Percentiles rank a stretch among this genome's conserved stretches.
phyloP scores from a whole-genome alignment of 2,329 filamentous ascomycete genomes.

The Trichoderma pleuroti region DNA sequence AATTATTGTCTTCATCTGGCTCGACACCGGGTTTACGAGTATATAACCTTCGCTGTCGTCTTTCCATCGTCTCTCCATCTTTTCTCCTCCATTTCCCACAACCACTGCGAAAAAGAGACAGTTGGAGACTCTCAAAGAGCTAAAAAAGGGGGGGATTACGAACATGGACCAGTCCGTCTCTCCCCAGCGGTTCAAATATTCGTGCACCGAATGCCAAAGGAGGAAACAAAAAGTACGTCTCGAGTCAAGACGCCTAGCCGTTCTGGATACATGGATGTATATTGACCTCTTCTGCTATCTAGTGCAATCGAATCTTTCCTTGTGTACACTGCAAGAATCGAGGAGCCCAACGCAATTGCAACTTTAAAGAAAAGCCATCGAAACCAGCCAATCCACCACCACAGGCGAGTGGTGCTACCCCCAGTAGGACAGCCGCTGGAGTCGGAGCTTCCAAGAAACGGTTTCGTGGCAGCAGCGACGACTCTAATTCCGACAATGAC shows the following conservation, averaged over 20 bases:
- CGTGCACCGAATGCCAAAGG: conserved; percentile 44
- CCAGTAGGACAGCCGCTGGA: background rate
- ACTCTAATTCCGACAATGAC: background rate
- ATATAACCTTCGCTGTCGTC: background rate
- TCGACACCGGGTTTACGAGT: background rate
- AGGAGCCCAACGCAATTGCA: conserved; percentile 30
- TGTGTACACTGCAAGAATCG: conserved; percentile 33
- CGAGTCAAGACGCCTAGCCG: background rate
- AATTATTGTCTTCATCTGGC: background rate
- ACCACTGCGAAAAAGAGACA: background rate
- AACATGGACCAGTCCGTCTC: background rate
- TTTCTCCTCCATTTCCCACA: background rate
- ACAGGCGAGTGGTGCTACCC: background rate
- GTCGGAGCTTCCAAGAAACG: background rate
- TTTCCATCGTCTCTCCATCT: background rate
- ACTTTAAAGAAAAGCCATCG: conserved; percentile 22
- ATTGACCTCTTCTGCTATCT: background rate
- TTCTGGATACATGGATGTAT: background rate
- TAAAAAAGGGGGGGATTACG: background rate
- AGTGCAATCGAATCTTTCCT: conserved; percentile 35
- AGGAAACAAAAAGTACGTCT: conserved; percentile 37
- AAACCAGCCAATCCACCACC: background rate
- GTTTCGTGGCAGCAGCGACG: background rate
- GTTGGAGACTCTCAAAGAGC: background rate
- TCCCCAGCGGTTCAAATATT: background rate